Evolutionary conservation across 768 basidiomycete species (phyloP), one percentile per base, ranked within the genome.

Genomic region (Trametes cubensis): DNA sequence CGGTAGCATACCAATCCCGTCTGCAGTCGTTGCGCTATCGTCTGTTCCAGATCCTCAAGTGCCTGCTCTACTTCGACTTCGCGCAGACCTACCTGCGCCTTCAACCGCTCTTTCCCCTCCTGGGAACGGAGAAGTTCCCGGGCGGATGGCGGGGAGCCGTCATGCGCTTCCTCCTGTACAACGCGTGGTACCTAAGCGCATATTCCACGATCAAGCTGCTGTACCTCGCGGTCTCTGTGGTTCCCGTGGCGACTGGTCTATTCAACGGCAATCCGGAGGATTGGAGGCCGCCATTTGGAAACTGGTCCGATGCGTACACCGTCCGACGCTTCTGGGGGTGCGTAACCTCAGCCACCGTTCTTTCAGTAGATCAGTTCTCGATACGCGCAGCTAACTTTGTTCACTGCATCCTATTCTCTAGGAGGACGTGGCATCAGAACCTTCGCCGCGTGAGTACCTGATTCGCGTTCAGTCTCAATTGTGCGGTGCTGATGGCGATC

Each of bases 241-340:
- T 62, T 13, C 21, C 26, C 20, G 70, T 70, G 11, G 65, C 60
- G 23, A 55, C 49, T 59, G 13, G 67, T 47, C 6, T 52, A 44
- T 18, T 72, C 73, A 28, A 45, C 18, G 42, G 54, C 14, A 55
- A 74, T 21, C 76, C 76, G 0, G 61, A 68, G 26, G 72, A 74
- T 25, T 82, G 80, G 79, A 76, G 77, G 0, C 69, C 68, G 21
- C 25, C 77, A 8, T 81, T 76, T 58, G 77, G 77, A 0, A 61
- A 59, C 8, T 69, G 66, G 57, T 47, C 54, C 21, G 73, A 80
- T 26, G 75, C 75, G 13, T 79, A 75, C 60, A 76, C 77, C 2
- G 55, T 81, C 14, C 74, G 76, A 18, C 70, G 71, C 10, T 73
- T 77, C 40, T 80, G 79, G 80, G 74, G 79, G 77, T 79, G 62